These are phyloP conservation scores for Dictyostelium brefeldianum DNA, from an alignment of 78 protist genomes.

Conservation along the genomic window DNA sequence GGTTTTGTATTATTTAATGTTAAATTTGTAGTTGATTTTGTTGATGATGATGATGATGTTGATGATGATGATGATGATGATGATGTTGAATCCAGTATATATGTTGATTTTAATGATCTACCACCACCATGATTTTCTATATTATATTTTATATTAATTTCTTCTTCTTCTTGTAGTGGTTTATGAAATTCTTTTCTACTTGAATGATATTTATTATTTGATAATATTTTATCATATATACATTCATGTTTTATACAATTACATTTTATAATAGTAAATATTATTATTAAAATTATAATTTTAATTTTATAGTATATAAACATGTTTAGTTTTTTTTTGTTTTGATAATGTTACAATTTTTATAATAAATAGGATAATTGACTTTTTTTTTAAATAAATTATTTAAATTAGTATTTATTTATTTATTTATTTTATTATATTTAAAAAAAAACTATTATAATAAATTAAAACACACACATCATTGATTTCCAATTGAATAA, in stretches of 20 bases:
- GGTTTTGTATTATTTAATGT: constrained; percentile 15
- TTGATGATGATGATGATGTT: neutral
- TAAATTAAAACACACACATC: too few species aligned
- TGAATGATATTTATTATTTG: neutral
- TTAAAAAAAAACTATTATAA: neutral
- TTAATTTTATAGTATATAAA: neutral
- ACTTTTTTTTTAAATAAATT: neutral
- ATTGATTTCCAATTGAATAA: neutral
- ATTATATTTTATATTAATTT: too few species aligned
- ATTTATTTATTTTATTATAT: neutral
- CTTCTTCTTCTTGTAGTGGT: neutral
- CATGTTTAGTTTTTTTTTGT: neutral
- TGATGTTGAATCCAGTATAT: too few species aligned
- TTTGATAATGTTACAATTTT: neutral
- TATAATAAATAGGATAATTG: too few species aligned
- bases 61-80: neutral
- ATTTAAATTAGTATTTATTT: neutral
- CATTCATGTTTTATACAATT: constrained; percentile 5
- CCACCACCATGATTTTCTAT: neutral
- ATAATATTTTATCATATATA: neutral
- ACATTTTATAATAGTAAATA: neutral
- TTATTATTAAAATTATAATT: neutral
- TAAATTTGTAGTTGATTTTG: neutral
- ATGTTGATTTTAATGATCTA: neutral
- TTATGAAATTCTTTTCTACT: neutral